Conservation (phyloP, 495 filamentous ascomycete species). For the Aspergillus sclerotioniger region DNA sequence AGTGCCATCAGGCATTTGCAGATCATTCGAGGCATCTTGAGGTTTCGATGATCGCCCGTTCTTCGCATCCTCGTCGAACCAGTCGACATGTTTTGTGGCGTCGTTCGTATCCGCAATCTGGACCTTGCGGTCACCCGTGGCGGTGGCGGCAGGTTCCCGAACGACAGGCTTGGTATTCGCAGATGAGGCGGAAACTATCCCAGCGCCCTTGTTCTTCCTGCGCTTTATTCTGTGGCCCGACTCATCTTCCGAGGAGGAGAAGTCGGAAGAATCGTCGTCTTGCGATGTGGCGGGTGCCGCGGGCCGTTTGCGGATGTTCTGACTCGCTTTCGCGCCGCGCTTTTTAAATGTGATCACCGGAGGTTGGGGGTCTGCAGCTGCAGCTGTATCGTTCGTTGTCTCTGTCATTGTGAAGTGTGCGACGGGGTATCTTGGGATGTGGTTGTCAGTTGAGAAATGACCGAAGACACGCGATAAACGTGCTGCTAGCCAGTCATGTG, state of each 20-base stretch:
- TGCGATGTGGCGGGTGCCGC: slow-evolving; percentile 58
- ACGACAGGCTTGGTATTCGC: slow-evolving; percentile 33
- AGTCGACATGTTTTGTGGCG: slow-evolving; percentile 89
- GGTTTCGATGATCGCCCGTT: slow-evolving; percentile 41
- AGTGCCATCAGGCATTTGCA: slow-evolving; percentile 55
- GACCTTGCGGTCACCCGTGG: slow-evolving; percentile 36
- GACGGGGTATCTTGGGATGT: neutral
- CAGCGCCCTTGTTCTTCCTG: slow-evolving; percentile 70
- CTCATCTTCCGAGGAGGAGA: slow-evolving; percentile 76
- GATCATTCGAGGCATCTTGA: slow-evolving; percentile 22
- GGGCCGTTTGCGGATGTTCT: slow-evolving; percentile 77
- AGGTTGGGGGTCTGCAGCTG: neutral
- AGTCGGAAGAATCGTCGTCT: slow-evolving; percentile 54
- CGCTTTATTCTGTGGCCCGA: slow-evolving; percentile 73
- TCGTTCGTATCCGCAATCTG: slow-evolving; percentile 70
- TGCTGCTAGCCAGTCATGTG: neutral
- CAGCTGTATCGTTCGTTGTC: neutral
- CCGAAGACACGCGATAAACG: neutral
- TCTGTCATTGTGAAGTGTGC: neutral
- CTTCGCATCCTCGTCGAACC: slow-evolving; percentile 73
- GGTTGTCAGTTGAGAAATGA: neutral
- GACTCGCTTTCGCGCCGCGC: slow-evolving; percentile 71
- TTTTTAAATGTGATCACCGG: slow-evolving; percentile 67
- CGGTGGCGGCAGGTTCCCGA: slow-evolving; percentile 55
- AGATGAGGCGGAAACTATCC: slow-evolving; percentile 56